Percentiles rank a stretch among this genome's conserved stretches.
Evolutionary conservation across 768 basidiomycete genomes (phyloP).

Genomic region (Xanthoconium stramineum): DNA sequence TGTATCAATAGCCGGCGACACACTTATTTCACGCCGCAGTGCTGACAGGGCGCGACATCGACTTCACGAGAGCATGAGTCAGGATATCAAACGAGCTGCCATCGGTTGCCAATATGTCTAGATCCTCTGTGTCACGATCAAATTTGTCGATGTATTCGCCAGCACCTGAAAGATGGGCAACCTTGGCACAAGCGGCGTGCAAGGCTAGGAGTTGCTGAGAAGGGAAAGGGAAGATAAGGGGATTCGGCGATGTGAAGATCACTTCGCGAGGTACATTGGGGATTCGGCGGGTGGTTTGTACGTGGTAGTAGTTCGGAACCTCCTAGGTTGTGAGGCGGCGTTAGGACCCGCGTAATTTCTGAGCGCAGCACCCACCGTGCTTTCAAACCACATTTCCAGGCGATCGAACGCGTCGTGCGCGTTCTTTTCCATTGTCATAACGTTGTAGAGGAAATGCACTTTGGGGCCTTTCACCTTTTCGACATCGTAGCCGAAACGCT

Average conservation of each 20-base stretch:
- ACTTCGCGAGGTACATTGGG: not conserved
- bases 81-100: not conserved
- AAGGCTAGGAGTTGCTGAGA: conserved; percentile 9
- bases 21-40: not conserved
- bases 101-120: not conserved
- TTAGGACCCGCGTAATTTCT: not conserved
- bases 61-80: not conserved
- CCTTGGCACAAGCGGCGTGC: conserved; percentile 23
- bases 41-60: not conserved
- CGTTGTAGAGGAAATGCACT: not conserved
- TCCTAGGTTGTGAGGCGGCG: not conserved
- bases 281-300: not conserved
- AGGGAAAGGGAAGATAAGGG: conserved; percentile 9
- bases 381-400: not conserved
- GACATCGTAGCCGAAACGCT: not conserved
- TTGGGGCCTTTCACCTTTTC: not conserved
- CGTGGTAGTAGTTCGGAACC: not conserved
- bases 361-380: not conserved
- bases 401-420: not conserved
- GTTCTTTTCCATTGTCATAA: not conserved
- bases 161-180: conserved; percentile 23
- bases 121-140: not conserved
- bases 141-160: conserved; percentile 12
- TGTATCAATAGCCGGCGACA: no score
- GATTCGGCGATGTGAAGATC: not conserved